phyloP scores from a whole-genome alignment of 1,139 yeast genomes.

The Candida tetrigidarum region DNA sequence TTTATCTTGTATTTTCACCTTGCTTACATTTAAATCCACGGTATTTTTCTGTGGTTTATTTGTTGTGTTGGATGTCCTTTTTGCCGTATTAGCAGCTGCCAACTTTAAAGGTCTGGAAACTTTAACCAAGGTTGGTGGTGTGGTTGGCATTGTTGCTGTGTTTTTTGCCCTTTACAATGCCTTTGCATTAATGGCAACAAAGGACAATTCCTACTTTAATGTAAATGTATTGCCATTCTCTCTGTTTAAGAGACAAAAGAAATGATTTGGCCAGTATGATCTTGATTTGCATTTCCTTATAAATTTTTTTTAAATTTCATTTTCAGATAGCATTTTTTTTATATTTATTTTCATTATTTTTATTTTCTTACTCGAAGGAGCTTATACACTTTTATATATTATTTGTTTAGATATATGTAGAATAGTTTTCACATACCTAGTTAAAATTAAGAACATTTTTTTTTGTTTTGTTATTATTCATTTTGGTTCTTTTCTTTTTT shows the following conservation, averaged over 20 bases:
- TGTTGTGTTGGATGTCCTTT: constrained; percentile 38
- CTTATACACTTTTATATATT: not conserved
- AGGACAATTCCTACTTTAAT: constrained; percentile 34
- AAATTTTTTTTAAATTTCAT: not conserved
- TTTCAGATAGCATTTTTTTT: too few relatives aligned
- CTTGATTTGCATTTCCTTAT: too few relatives aligned
- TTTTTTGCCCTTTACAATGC: constrained; percentile 46
- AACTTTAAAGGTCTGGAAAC: constrained; percentile 34
- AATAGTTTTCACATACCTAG: not conserved
- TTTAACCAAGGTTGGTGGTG: constrained; percentile 47
- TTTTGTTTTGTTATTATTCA: too few relatives aligned
- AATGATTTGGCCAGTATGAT: too few relatives aligned
- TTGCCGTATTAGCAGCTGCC: constrained; percentile 46
- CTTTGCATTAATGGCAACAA: constrained; percentile 37
- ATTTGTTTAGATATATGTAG: constrained; percentile 1
- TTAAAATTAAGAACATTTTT: too few relatives aligned
- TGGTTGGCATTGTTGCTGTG: constrained; percentile 45
- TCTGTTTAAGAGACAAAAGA: not conserved
- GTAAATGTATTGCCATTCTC: constrained; percentile 26
- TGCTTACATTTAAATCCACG: constrained; percentile 49
- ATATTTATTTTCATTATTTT: too few relatives aligned
- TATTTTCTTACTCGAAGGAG: not conserved
- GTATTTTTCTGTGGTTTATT: constrained; percentile 42
- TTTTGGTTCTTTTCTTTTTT: not conserved
- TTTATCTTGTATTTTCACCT: constrained; percentile 42